Conservation (phyloP, 1,139 yeast species). For the Pichia inconspicua region DNA sequence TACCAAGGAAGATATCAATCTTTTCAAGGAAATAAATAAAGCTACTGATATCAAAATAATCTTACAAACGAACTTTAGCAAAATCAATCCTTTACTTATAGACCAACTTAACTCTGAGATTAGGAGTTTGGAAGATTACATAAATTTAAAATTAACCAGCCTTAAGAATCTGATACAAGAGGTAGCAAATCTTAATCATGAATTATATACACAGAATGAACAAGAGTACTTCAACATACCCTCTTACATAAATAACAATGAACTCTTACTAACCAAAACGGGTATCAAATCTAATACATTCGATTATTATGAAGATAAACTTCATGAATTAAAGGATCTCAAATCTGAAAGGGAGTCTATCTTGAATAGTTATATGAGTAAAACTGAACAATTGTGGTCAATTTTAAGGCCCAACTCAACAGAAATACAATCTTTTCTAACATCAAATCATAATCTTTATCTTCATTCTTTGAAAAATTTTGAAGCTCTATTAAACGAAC, state of each 20-base stretch:
- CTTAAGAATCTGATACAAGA: slow-evolving; percentile 13
- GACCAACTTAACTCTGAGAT: slow-evolving; percentile 18
- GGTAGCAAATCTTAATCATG: slow-evolving; percentile 8
- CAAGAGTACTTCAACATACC: slow-evolving; percentile 8
- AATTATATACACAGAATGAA: slow-evolving; percentile 10
- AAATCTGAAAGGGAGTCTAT: slow-evolving; percentile 17
- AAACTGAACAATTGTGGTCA: slow-evolving; percentile 23
- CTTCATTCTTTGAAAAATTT: slow-evolving; percentile 27
- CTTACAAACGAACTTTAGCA: slow-evolving; percentile 22
- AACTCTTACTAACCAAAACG: slow-evolving; percentile 12
- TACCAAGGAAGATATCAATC: slow-evolving; percentile 16
- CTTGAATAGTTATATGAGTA: slow-evolving; percentile 12
- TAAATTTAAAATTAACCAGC: slow-evolving; percentile 10
- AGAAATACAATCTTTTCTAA: slow-evolving; percentile 21
- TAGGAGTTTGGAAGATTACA: slow-evolving; percentile 7
- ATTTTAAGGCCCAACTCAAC: slow-evolving; percentile 23
- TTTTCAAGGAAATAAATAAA: slow-evolving; percentile 13
- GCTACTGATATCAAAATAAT: slow-evolving; percentile 22
- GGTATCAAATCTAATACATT: slow-evolving; percentile 16
- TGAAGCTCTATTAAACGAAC: slow-evolving; percentile 48
- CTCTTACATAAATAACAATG: slow-evolving; percentile 4
- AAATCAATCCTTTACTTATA: slow-evolving; percentile 20
- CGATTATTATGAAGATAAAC: slow-evolving; percentile 9
- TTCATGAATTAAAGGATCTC: slow-evolving; percentile 10
- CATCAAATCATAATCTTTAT: slow-evolving; percentile 21